Conservation (phyloP, 148 eudicot species). For the Mesembryanthemum crystallinum region DNA sequence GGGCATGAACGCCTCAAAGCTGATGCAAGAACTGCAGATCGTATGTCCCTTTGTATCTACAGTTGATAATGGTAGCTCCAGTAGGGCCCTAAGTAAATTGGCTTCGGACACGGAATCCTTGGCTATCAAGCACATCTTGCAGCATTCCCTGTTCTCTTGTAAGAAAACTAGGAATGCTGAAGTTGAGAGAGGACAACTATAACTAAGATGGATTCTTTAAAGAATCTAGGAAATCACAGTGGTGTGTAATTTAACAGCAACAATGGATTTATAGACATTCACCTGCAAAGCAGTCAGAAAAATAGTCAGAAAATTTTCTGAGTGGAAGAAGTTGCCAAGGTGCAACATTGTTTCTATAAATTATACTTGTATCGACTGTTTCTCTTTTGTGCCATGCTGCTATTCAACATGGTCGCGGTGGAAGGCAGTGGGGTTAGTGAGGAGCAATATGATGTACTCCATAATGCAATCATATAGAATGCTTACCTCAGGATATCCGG, state of each 20-base stretch:
- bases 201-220: neutral
- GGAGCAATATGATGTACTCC: neutral
- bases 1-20: conserved; percentile 33
- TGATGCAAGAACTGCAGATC: conserved; percentile 1
- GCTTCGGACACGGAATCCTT: conserved; percentile 32
- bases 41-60: conserved; percentile 13
- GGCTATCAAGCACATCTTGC: conserved; percentile 63
- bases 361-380: no score
- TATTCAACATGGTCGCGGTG: no score
- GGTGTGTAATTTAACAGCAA: neutral
- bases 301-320: neutral
- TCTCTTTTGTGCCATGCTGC: no score
- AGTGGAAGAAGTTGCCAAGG: neutral
- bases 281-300: conserved; percentile 26
- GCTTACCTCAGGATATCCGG: neutral
- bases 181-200: neutral
- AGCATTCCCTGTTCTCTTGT: conserved; percentile 59
- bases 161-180: conserved; percentile 26
- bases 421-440: neutral
- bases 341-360: no score
- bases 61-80: conserved; percentile 30
- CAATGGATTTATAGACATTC: neutral
- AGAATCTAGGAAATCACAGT: neutral
- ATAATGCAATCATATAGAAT: no score
- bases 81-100: conserved; percentile 27